A percentile compares a stretch with the other conserved stretches of the same genome.
These are phyloP conservation scores for Daldinia loculata DNA, from an alignment of 495 filamentous ascomycete species.

Conservation along the genomic window DNA sequence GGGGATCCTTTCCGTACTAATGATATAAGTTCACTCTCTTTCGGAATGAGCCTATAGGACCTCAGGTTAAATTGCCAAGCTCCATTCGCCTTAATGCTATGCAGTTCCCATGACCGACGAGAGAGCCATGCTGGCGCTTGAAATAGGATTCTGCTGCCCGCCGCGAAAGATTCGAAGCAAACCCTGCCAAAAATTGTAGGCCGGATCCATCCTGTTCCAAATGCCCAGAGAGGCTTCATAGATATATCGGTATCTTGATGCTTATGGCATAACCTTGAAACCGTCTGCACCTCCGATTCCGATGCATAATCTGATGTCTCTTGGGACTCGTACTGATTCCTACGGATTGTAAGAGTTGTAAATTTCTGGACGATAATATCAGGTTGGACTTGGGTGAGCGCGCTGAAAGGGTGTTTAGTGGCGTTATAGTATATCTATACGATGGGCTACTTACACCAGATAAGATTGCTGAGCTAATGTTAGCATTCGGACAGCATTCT, in stretches of 20 bases:
- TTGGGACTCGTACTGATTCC: neutral
- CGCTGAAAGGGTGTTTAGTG: slow-evolving; percentile 20
- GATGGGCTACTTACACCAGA: slow-evolving; percentile 32
- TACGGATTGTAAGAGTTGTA: neutral
- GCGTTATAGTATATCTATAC: neutral
- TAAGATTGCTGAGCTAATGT: slow-evolving; percentile 36
- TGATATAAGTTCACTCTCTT: neutral
- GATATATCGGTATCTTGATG: neutral
- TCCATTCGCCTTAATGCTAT: slow-evolving; percentile 26
- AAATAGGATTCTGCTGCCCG: neutral
- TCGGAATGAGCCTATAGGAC: slow-evolving; percentile 8
- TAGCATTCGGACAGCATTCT: slow-evolving; percentile 35
- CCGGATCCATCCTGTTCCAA: neutral
- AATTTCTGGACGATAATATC: slow-evolving; percentile 39
- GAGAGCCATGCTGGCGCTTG: slow-evolving; percentile 19
- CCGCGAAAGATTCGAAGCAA: neutral
- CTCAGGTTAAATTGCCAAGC: slow-evolving; percentile 26
- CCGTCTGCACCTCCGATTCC: neutral
- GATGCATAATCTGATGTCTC: neutral
- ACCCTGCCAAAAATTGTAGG: slow-evolving; percentile 13
- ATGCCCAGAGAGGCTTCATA: neutral
- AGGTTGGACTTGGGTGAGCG: slow-evolving; percentile 36
- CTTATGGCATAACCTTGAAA: neutral
- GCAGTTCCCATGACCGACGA: slow-evolving; percentile 24
- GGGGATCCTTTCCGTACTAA: neutral